Base-by-base conservation (phyloP, 2,329 filamentous ascomycete species). In the Neonectria neomacrospora region DNA sequence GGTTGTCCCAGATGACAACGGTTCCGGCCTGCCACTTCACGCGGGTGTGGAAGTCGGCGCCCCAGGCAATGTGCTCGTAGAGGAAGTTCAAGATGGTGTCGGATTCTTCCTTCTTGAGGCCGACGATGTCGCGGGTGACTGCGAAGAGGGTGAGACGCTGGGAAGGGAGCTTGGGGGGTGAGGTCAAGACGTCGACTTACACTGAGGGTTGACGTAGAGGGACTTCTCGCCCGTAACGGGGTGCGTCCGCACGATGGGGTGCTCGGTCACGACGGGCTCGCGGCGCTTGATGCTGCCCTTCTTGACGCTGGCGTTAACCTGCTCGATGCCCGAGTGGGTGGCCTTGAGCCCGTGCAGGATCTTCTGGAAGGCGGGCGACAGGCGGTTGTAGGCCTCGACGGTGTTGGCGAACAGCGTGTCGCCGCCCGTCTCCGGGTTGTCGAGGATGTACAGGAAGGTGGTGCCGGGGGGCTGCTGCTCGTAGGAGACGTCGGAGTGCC, bases 401-500 rank as follows among this genome's bases (percentile, higher is more conserved):
- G 91, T 88, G 75, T 96, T 91, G 48, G 85, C 88, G 73, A 97
- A 97, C 3, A 96, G 81, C 0, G 94, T 97, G 75, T 97, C 94
- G 51, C 94, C 94, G 37, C 94, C 94, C 1, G 88, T 90, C 41
- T 87, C 83, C 1, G 94, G 94, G 47, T 87, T 90, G 74, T 97
- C 93, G n/a, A 97, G 85, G 53, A 94, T 84, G 75, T 96, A 97
- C 37, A 97, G 79, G 79, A 97, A 96, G 0, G 94, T 97, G 0
- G 93, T 97, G 30, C 93, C 93, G 0, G 94, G 93, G 1, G 94
- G 93, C 79, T 97, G 94, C 69, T 87, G 82, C 81, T 97, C 94
- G 75, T 96, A 97, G 0, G 91, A 92, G 1, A 97, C 90, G 70
- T 97, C 94, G 0, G 90, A 92, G 80, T 97, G 94, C 93, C 93